phyloP scores from a whole-genome alignment of 306 rosid genomes.

The Citrullus amarus region DNA sequence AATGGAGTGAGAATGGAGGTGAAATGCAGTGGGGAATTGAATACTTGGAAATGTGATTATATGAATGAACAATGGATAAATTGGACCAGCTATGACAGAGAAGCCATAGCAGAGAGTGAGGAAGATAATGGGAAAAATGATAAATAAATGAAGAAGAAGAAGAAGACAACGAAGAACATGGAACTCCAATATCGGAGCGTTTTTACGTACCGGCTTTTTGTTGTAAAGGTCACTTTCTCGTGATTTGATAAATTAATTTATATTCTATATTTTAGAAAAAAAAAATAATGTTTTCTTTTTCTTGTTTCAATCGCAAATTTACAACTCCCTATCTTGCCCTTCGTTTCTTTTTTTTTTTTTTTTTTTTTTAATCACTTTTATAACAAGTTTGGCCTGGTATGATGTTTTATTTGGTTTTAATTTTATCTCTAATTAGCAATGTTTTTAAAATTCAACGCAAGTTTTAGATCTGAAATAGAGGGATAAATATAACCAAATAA shows the following conservation, averaged over 20 bases:
- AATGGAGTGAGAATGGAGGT: neutral
- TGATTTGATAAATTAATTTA: neutral
- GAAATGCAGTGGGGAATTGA: neutral
- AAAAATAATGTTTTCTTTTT: no score
- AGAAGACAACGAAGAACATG: neutral
- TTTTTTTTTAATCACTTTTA: no score
- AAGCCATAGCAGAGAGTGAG: neutral
- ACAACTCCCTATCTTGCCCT: no score
- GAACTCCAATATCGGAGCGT: neutral
- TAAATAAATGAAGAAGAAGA: neutral
- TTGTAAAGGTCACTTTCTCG: neutral
- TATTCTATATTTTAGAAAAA: neutral
- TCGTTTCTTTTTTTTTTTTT: no score
- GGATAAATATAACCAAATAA: no score
- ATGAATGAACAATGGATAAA: neutral
- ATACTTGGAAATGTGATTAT: neutral
- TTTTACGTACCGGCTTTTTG: neutral
- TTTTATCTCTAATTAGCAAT: no score
- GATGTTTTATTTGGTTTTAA: no score
- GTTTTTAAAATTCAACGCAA: no score
- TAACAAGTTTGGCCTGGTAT: no score
- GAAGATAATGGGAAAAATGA: neutral
- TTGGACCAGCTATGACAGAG: neutral
- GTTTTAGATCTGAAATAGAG: no score
- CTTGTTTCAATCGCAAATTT: no score